Evolutionary conservation across 768 basidiomycete genomes (phyloP).

Genomic region (Russula sp.): DNA sequence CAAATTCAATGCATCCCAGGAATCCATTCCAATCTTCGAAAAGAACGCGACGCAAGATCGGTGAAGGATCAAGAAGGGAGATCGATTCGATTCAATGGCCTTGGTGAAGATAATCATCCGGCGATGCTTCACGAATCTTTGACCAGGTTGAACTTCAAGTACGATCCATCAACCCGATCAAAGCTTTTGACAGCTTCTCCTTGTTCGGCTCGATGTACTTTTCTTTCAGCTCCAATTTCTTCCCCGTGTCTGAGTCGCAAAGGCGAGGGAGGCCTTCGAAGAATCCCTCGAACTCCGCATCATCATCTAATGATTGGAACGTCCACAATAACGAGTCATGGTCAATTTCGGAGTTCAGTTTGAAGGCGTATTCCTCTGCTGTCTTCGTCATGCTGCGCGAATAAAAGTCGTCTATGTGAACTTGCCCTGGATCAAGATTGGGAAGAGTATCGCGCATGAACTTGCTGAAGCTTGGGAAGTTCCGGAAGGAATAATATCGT

Average conservation of each 20-base stretch:
- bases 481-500: not conserved
- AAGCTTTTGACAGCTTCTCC: not conserved
- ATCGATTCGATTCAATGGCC: not conserved
- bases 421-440: not conserved
- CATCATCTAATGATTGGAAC: conserved; percentile 13
- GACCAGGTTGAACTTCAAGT: conserved; percentile 8
- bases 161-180: conserved; percentile 14
- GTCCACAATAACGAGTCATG: conserved; percentile 10
- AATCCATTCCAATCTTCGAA: conserved; percentile 1
- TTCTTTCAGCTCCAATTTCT: not conserved
- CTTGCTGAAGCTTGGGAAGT: no score
- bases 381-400: not conserved
- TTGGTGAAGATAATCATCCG: conserved; percentile 15
- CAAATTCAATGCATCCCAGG: conserved; percentile 10
- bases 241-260: not conserved
- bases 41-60: conserved; percentile 4
- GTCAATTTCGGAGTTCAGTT: conserved; percentile 1
- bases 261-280: conserved; percentile 17
- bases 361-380: not conserved
- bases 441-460: no score
- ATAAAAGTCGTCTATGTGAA: not conserved
- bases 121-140: not conserved
- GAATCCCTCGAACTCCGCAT: conserved; percentile 14
- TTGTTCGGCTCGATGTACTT: not conserved
- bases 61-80: conserved; percentile 8